phyloP scores from a whole-genome alignment of 306 rosid genomes.

The Rosa lucieae region DNA sequence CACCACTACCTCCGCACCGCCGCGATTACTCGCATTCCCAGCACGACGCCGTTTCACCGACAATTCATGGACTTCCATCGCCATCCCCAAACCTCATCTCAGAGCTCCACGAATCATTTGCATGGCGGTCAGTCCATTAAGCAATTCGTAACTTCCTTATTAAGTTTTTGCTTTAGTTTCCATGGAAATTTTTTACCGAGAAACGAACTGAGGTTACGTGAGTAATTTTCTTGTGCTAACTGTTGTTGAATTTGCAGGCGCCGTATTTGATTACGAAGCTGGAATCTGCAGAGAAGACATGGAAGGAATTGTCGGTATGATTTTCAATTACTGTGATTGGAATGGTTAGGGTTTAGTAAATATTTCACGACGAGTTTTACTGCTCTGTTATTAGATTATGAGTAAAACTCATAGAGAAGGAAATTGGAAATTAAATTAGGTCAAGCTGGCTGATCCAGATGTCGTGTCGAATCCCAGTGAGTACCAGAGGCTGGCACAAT shows the following conservation, averaged over 20 bases:
- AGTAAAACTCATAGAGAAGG: background rate
- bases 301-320: constrained; percentile 92
- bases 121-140: constrained; percentile 70
- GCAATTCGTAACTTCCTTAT: background rate
- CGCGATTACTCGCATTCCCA: constrained; percentile 44
- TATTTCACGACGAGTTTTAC: background rate
- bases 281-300: constrained; percentile 91
- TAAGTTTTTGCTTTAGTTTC: background rate
- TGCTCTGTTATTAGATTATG: background rate
- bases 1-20: constrained; percentile 51
- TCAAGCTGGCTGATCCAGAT: constrained; percentile 94
- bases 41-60: constrained; percentile 33
- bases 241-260: constrained; percentile 50
- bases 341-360: background rate
- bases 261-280: constrained; percentile 84
- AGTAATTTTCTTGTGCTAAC: background rate
- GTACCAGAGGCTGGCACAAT: constrained; percentile 95
- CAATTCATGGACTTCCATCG: constrained; percentile 34
- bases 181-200: background rate
- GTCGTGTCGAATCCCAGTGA: constrained; percentile 76
- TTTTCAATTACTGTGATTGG: background rate
- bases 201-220: background rate
- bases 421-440: constrained; percentile 40
- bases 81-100: constrained; percentile 31
- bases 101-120: constrained; percentile 55